Percentiles rank a stretch among this genome's conserved stretches.
Conservation (phyloP, 768 basidiomycete genomes). For the Hortiboletus campestris region DNA sequence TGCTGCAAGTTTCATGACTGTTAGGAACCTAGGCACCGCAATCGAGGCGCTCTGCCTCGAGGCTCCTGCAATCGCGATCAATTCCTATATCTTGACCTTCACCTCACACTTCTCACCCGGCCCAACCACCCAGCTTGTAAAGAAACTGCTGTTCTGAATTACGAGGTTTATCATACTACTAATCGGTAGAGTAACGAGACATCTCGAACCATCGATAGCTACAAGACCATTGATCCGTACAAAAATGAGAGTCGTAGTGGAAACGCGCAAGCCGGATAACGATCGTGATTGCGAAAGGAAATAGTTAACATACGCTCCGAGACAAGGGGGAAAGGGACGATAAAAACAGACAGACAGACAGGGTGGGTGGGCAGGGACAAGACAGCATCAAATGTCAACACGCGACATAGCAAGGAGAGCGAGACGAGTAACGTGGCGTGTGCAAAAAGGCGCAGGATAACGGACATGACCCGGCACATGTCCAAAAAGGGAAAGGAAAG, state of each 20-base stretch:
- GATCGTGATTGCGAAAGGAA: not conserved
- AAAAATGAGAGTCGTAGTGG: not conserved
- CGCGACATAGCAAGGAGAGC: not conserved
- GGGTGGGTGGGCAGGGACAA: not conserved
- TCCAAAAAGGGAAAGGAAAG: not conserved
- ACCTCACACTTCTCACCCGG: not conserved
- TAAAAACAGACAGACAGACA: not conserved
- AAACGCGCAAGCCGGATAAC: not conserved
- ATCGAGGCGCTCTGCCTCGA: conserved; percentile 11
- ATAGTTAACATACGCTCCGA: not conserved
- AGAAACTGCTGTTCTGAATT: conserved; percentile 4
- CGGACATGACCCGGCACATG: no score
- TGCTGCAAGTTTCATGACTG: not conserved
- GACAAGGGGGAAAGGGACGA: not conserved
- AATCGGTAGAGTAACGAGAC: not conserved
- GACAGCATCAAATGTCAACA: not conserved
- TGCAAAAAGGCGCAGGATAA: not conserved
- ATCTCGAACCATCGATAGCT: not conserved
- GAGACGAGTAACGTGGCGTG: no score
- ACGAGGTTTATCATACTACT: conserved; percentile 8
- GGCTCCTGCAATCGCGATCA: conserved; percentile 3
- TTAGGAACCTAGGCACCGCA: not conserved
- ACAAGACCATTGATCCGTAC: conserved; percentile 2
- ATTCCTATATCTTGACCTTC: not conserved
- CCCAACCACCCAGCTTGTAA: not conserved